phyloP scores from a whole-genome alignment of 176 grass and related monocot genomes.

The Ampelocalamus luodianensis region DNA sequence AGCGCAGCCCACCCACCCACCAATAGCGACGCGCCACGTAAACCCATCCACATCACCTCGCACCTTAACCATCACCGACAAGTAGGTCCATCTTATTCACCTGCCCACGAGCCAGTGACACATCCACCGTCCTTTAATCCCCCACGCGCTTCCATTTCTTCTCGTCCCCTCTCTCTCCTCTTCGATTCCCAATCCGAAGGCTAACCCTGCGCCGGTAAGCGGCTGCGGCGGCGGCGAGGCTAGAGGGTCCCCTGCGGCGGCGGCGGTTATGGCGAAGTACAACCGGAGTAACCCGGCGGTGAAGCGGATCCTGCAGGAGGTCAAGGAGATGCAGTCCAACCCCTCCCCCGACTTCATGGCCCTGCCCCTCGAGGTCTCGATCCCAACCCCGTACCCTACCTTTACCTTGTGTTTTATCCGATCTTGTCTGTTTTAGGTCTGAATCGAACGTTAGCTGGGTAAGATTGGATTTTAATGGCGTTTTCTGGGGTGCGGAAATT shows the following conservation, averaged over 20 bases:
- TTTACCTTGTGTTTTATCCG: neutral
- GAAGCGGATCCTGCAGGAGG: slow-evolving; percentile 99
- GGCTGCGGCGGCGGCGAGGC: slow-evolving; percentile 31
- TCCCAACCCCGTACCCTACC: slow-evolving; percentile 13
- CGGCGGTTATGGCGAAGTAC: slow-evolving; percentile 50
- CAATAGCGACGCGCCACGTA: slow-evolving; percentile 44
- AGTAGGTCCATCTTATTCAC: neutral
- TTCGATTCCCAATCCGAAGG: slow-evolving; percentile 35
- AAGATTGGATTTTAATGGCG: slow-evolving; percentile 19
- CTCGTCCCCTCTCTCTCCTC: slow-evolving; percentile 21
- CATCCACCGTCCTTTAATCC: neutral
- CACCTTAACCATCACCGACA: neutral
- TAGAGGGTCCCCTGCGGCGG: slow-evolving; percentile 8
- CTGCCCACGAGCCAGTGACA: slow-evolving; percentile 36
- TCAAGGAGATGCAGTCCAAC: slow-evolving; percentile 98
- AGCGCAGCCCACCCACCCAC: neutral
- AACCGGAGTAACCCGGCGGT: slow-evolving; percentile 98
- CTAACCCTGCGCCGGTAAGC: slow-evolving; percentile 24
- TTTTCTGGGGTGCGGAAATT: neutral
- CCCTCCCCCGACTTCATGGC: slow-evolving; percentile 95
- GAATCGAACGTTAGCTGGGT: neutral
- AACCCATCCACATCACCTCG: slow-evolving; percentile 38
- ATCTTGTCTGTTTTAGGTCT: slow-evolving; percentile 2
- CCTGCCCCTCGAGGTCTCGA: slow-evolving; percentile 84
- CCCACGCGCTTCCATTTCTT: slow-evolving; percentile 24